Base-by-base conservation (phyloP, 495 filamentous ascomycete genomes). In the Tuber brumale region DNA sequence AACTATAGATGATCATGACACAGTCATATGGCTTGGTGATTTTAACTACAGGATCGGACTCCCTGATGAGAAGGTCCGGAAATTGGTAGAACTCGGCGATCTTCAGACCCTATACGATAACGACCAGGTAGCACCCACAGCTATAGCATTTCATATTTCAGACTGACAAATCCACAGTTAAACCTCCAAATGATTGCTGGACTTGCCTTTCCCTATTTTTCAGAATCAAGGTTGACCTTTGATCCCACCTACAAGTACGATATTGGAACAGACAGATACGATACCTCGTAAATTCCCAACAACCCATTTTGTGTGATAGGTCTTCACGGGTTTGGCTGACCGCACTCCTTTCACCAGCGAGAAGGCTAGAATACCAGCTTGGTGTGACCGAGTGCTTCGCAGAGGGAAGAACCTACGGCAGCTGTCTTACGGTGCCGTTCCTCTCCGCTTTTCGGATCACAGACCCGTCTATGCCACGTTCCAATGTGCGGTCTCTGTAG, bases 41-140 rank as follows among this genome's bases (percentile, higher is more conserved):
- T 99, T 99, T 86, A 99, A 99, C 81, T 99, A 99, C 85, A 90
- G 95, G 42, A 97, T 99, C 80, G 96, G 94, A 4, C 86, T 97
- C 73, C 88, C 87, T 35, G 90, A 94, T 79, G 94, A 97, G 61
- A 91, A 86, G 76, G 93, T 94, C 35, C 90, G 92, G 77, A 89
- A 91, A 72, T 86, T 96, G 39, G 88, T 97, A 70, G 86, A 88
- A 71, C 86, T 88, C 66, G 86, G 87, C 21, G 90, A 98, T 79
- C 86, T 94, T 16, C 90, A 92, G 73, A 92, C 86, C 42, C 86
- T 99, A 9, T 97, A 97, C 81, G 90, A 94, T 69, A 97, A 98
- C 83, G 95, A 99, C 81, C 95, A 97, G 86, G 92, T 93, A 86
- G 77, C 83, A 79, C 66, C 70, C 9, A n/a, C 12, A 74, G 57